These are phyloP conservation scores for Guadua angustifolia DNA, from an alignment of 176 grass and related monocot genomes.

Conservation along the genomic window DNA sequence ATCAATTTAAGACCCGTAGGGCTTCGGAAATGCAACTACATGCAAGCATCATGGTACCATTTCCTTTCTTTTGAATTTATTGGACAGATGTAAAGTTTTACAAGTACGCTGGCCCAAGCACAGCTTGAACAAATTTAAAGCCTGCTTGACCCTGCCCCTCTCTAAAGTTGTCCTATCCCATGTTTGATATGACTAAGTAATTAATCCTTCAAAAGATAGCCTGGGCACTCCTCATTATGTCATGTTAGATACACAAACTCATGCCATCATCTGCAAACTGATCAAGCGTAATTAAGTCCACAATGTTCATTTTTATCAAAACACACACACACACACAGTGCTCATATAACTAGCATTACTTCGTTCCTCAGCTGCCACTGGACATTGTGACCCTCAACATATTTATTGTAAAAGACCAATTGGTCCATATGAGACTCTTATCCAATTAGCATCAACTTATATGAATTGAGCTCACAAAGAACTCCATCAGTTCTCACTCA, in stretches of 20 bases:
- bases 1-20: neutral
- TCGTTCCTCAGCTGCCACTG: neutral
- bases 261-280: neutral
- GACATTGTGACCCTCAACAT: no score
- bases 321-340: neutral
- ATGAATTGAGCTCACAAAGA: neutral
- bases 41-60: neutral
- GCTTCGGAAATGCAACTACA: neutral
- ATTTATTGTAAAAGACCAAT: no score
- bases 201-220: neutral
- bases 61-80: neutral
- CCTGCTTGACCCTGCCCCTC: neutral
- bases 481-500: neutral
- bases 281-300: neutral
- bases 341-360: neutral
- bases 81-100: neutral
- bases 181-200: neutral
- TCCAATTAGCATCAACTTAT: neutral
- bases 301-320: neutral
- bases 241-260: neutral
- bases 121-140: neutral
- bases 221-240: neutral
- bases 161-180: neutral
- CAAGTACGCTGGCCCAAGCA: neutral
- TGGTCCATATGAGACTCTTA: neutral